Evolutionary conservation across 2,329 filamentous ascomycete species (phyloP).

Genomic region (Colletotrichum theobromicola): DNA sequence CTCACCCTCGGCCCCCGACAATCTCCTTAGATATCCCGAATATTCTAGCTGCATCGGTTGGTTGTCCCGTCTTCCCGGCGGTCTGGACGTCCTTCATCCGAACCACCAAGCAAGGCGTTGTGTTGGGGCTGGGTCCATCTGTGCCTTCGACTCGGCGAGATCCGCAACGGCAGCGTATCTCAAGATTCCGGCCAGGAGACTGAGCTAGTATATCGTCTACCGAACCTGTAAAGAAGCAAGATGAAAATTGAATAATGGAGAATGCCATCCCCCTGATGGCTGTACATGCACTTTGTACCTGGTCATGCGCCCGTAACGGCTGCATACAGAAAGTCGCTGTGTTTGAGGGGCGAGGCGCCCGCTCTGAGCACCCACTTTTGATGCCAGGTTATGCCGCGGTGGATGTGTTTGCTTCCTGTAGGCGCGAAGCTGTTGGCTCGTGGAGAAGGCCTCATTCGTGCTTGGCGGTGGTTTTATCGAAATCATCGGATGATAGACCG

Average conservation of each 20-base stretch:
- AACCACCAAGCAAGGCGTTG: not conserved
- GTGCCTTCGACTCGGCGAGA: not conserved
- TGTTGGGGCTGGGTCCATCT: not conserved
- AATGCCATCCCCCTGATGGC: not conserved
- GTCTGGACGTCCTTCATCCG: not conserved
- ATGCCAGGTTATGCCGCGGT: not conserved
- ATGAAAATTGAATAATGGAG: not conserved
- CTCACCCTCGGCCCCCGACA: not conserved
- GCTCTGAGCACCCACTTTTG: not conserved
- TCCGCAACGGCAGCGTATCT: not conserved
- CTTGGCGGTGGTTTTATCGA: not conserved
- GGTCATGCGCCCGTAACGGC: not conserved
- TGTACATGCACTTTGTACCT: not conserved
- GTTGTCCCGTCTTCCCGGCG: not conserved
- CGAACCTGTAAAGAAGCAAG: not conserved
- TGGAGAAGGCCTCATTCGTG: not conserved
- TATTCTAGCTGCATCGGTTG: not conserved
- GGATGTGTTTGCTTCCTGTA: not conserved
- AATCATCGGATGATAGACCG: not conserved
- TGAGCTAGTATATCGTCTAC: not conserved
- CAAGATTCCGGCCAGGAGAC: not conserved
- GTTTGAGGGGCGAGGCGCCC: not conserved
- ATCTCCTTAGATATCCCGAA: not conserved
- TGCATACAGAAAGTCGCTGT: not conserved
- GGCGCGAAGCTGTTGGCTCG: not conserved